Evolutionary conservation across 2,329 filamentous ascomycete species (phyloP).

Genomic region (Colletotrichum godetiae): DNA sequence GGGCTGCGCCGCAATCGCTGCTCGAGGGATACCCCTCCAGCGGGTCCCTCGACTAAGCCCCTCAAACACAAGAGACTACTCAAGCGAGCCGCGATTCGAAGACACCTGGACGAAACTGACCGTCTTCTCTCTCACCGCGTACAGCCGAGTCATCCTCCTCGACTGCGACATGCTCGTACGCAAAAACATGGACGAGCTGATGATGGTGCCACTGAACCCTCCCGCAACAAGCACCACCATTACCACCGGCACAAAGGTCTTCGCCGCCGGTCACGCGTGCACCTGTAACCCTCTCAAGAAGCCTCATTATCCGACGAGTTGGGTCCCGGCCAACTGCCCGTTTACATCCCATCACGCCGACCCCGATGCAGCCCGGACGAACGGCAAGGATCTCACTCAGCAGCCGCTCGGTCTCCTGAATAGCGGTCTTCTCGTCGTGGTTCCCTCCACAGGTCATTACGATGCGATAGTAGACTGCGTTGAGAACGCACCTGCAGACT

Average conservation of each 20-base stretch:
- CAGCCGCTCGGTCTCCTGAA: background rate
- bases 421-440: background rate
- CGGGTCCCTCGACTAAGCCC: background rate
- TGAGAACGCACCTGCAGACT: background rate
- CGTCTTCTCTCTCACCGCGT: slow-evolving; percentile 81
- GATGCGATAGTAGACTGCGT: background rate
- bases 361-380: background rate
- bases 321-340: background rate
- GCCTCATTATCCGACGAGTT: background rate
- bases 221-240: background rate
- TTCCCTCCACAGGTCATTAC: background rate
- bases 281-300: background rate
- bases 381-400: background rate
- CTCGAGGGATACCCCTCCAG: background rate
- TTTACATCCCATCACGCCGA: background rate
- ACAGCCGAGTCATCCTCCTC: slow-evolving; percentile 82
- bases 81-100: slow-evolving; percentile 83
- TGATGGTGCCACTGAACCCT: background rate
- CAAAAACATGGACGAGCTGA: background rate
- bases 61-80: slow-evolving; percentile 64
- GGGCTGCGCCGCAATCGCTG: background rate
- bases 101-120: slow-evolving; percentile 91
- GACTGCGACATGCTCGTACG: slow-evolving; percentile 70
- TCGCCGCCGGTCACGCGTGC: background rate
- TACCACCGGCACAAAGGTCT: background rate